These are phyloP conservation scores for Moesziomyces sp. DNA, from an alignment of 1,284 basidiomycete genomes.

Conservation along the genomic window DNA sequence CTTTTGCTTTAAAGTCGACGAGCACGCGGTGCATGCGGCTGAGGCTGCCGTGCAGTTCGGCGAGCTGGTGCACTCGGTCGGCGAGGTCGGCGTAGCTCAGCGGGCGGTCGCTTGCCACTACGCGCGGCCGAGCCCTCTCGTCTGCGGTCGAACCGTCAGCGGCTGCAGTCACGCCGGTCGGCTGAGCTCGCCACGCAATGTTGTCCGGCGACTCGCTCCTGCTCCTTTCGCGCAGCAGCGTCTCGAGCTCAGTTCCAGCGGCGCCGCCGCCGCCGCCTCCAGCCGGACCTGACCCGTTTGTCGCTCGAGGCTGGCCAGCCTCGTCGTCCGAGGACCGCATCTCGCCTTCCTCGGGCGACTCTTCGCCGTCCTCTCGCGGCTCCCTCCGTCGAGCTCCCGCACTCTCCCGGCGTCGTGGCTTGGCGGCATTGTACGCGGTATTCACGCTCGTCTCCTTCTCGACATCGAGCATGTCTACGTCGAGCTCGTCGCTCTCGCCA, in stretches of 20 bases:
- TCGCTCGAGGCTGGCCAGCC: neutral
- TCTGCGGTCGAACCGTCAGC: neutral
- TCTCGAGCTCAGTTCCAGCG: slow-evolving; percentile 1
- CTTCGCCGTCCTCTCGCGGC: slow-evolving; percentile 18
- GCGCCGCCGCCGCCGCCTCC: no score
- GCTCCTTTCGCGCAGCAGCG: slow-evolving; percentile 2
- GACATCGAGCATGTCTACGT: slow-evolving; percentile 7
- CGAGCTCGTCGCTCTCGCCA: neutral
- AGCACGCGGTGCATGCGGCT: slow-evolving; percentile 44
- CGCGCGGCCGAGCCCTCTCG: neutral
- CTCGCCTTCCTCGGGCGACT: slow-evolving; percentile 48
- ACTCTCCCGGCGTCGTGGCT: neutral
- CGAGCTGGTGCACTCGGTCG: slow-evolving; percentile 17
- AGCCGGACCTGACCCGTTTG: neutral
- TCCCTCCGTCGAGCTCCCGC: neutral
- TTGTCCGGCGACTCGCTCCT: slow-evolving; percentile 36
- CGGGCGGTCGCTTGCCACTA: slow-evolving; percentile 14
- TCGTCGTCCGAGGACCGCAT: slow-evolving; percentile 43
- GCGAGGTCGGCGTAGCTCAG: slow-evolving; percentile 36
- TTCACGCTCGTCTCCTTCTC: slow-evolving; percentile 27
- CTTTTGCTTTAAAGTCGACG: slow-evolving; percentile 34
- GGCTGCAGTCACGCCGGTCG: neutral
- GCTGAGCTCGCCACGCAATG: slow-evolving; percentile 23
- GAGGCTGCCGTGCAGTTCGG: slow-evolving; percentile 41
- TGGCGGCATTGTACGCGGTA: slow-evolving; percentile 13